Base-by-base conservation (phyloP, 257 asterid species). In the Solanum tacnaense region DNA sequence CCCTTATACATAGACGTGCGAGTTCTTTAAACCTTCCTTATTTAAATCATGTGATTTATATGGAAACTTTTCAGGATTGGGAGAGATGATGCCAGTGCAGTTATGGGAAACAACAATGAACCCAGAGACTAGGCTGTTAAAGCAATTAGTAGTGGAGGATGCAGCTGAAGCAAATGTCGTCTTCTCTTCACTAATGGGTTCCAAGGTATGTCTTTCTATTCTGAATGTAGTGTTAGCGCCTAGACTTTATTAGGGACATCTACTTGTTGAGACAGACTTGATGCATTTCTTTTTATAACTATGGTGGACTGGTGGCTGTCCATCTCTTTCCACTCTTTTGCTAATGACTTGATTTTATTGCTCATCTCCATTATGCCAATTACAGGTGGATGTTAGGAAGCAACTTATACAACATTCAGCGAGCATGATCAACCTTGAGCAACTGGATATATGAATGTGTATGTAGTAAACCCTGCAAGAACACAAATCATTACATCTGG, bases 11-110 rank as follows among this genome's bases (percentile, higher is more conserved):
- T 49, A 82, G 41, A 49, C 31, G 3, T 31, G 70, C 13, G 11
- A 82, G 71, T 31, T 49, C 86, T 49, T 82, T 18, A 18, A 82
- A 31, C 70, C 70, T 49, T 18, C 85, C 71, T 16, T 31, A 12
- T 82, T 29, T 32, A 82, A 41, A 18, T 44, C 41, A 49, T 29
- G 31, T 29, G 70, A 49, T 82, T 15, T 13, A 10, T 49, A 16
- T 36, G 88, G 86, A 60, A 83, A 87, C 82, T 88, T 27, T 89
- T 89, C 95, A 97, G 99, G 99, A 31, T 89, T 97, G 93, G 99
- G 99, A 83, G 99, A 97, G 92, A 97, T 97, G 99, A 97, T 97
- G 99, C 98, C 99, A n/a, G 13, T 31, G 34, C 99, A 97, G 93
- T 94, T 97, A n/a, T 97, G 99, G 99, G 99, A 97, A 88, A 97